phyloP scores from a whole-genome alignment of 2,329 filamentous ascomycete species.

The Pezicula rhizophila region DNA sequence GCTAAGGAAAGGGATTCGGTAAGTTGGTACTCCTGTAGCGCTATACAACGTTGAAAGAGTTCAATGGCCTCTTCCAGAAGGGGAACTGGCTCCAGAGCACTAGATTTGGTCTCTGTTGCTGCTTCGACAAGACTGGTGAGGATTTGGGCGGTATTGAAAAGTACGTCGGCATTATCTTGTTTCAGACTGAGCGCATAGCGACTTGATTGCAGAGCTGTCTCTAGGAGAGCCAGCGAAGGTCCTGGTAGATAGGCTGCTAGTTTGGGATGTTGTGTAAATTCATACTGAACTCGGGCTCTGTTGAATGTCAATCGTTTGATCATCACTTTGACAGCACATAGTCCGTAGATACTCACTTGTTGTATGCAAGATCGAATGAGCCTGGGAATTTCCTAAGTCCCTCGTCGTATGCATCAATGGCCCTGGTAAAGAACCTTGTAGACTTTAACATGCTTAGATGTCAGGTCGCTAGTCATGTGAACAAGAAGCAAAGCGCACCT shows the following conservation, averaged over 20 bases:
- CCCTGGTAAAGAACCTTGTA: conserved; percentile 50
- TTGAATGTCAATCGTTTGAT: conserved; percentile 6
- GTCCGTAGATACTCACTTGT: conserved; percentile 49
- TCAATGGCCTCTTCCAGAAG: conserved; percentile 55
- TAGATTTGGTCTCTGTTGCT: conserved; percentile 37
- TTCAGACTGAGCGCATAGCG: conserved; percentile 53
- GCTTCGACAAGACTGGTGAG: conserved; percentile 60
- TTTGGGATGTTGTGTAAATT: conserved; percentile 61
- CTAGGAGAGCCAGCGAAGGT: conserved; percentile 46
- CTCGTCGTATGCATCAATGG: conserved; percentile 59
- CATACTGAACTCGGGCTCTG: conserved; percentile 63
- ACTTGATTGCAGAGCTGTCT: conserved; percentile 58
- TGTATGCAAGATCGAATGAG: conserved; percentile 68
- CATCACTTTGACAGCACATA: background rate
- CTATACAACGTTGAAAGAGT: conserved; percentile 50
- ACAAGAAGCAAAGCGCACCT: conserved; percentile 27
- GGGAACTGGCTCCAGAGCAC: conserved; percentile 37
- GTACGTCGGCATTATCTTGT: conserved; percentile 57
- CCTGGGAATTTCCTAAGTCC: conserved; percentile 54
- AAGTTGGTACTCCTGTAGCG: conserved; percentile 43
- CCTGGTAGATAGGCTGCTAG: conserved; percentile 53
- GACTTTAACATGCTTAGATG: conserved; percentile 21
- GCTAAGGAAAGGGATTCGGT: conserved; percentile 34
- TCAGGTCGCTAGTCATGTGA: conserved; percentile 4
- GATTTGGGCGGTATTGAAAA: conserved; percentile 69